Evolutionary conservation across 2,329 filamentous ascomycete genomes (phyloP).

Genomic region (Coniochaeta prunicola): DNA sequence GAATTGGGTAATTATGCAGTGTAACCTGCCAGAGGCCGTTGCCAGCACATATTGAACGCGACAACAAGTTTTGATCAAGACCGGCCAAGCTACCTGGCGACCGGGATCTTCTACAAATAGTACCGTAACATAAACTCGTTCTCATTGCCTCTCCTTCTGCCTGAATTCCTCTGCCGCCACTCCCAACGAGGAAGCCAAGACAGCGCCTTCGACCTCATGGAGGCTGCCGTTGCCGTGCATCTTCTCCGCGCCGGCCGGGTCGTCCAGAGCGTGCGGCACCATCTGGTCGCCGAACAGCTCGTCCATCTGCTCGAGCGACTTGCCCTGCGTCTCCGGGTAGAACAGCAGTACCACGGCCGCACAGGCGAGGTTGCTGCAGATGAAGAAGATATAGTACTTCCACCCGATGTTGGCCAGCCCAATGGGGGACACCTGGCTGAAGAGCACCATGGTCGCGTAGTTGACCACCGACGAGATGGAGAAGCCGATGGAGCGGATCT

Average conservation of each 20-base stretch:
- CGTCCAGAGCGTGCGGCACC: background rate
- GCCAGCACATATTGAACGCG: too few species aligned
- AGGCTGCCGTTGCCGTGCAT: background rate
- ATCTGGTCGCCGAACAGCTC: conserved; percentile 1
- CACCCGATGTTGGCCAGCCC: conserved; percentile 34
- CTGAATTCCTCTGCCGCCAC: background rate
- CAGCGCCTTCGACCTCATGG: background rate
- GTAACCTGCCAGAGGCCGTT: too few species aligned
- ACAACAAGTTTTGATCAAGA: too few species aligned
- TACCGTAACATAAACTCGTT: too few species aligned
- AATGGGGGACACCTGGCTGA: conserved; percentile 40
- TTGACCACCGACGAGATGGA: conserved; percentile 21
- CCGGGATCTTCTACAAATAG: too few species aligned
- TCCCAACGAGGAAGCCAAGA: background rate
- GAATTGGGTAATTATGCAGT: too few species aligned
- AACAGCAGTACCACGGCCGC: background rate
- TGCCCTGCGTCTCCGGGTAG: background rate
- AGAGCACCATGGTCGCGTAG: conserved; percentile 30
- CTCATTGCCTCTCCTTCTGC: background rate
- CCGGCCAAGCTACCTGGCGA: too few species aligned
- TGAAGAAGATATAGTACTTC: conserved; percentile 26
- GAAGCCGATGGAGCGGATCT: conserved; percentile 20
- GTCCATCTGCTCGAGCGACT: conserved; percentile 2
- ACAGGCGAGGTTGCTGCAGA: background rate
- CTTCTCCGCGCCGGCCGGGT: background rate